Conservation (phyloP, 169 alveolate genomes). For the Fabrea salina region DNA sequence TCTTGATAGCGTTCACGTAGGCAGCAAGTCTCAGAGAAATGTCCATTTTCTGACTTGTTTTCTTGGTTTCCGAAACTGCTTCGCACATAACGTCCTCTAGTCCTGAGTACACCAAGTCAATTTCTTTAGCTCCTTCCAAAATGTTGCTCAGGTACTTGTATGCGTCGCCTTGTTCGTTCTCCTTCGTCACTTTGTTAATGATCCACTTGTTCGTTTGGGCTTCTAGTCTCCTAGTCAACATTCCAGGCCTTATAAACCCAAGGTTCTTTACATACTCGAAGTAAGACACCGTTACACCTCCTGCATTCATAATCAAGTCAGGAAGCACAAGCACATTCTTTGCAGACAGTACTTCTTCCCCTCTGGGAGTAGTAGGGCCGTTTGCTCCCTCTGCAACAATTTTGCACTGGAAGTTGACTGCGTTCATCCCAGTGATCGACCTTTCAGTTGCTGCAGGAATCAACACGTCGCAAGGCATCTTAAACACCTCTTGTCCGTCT, state of each 20-base stretch:
- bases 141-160: too few relatives aligned
- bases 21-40: constrained; percentile 67
- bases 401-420: constrained; percentile 60
- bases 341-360: constrained; percentile 55
- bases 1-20: constrained; percentile 60
- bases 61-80: constrained; percentile 53
- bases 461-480: constrained; percentile 58
- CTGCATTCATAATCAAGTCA: constrained; percentile 68
- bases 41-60: constrained; percentile 36
- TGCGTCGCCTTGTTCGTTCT: neutral
- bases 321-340: constrained; percentile 62
- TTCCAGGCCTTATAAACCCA: constrained; percentile 62
- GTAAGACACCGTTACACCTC: constrained; percentile 78
- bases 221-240: constrained; percentile 51
- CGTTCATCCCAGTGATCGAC: constrained; percentile 58
- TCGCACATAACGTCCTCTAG: constrained; percentile 75
- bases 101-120: constrained; percentile 74
- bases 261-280: constrained; percentile 75
- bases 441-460: constrained; percentile 77
- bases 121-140: constrained; percentile 19
- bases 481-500: constrained; percentile 24
- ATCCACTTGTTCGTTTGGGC: neutral
- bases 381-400: constrained; percentile 76
- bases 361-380: constrained; percentile 77
- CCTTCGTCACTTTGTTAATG: neutral